Base-by-base conservation (phyloP, 106 monocot species). In the Allium cepa region DNA sequence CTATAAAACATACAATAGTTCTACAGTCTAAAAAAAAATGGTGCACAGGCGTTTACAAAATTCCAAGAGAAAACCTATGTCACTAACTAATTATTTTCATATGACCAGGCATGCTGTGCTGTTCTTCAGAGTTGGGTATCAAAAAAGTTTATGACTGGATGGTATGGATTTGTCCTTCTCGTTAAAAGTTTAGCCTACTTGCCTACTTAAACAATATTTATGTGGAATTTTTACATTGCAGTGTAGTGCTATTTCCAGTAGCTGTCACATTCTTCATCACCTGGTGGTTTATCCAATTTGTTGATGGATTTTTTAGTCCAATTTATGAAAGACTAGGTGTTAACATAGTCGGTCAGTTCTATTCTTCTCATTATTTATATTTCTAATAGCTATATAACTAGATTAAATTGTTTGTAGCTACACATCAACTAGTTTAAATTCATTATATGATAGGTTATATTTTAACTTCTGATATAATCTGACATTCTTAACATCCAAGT, bases 281-380 rank as follows among this genome's bases (percentile, higher is more conserved):
- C 53, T 91, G 95, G 95, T 96, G 95, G 95, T 86, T 96, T 78
- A 79, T 96, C 81, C 91, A 88, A 76, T 96, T 96, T 73, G 86
- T 96, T 64, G 95, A 96, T 84, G 91, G 95, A 47, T 96, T 96
- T 68, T 96, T 96, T 77, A 96, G 95, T 71, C 91, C 95, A 60
- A 17, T 96, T 46, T 96, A 96, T 77, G 81, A 69, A 48, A 76
- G 71, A 66, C 78, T 96, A 57, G 91, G 95, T 8, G 11, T 96
- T 53, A 73, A 96, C 59, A 84, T 96, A 79, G 91, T 96, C 79
- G 95, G 95, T 96, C 61, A 88, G 71, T 48, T 52, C 36, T 36
- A 36, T 36, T 36, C 36, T 36, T 36, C 36, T 36, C 36, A 36
- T 36, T 36, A 5, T 36, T 36, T 36, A 36, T 36, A 36, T 36